A percentile compares a stretch with the other conserved stretches of the same genome.
phyloP scores from a whole-genome alignment of 441 rosid genomes.

The Populus trichocarpa region DNA sequence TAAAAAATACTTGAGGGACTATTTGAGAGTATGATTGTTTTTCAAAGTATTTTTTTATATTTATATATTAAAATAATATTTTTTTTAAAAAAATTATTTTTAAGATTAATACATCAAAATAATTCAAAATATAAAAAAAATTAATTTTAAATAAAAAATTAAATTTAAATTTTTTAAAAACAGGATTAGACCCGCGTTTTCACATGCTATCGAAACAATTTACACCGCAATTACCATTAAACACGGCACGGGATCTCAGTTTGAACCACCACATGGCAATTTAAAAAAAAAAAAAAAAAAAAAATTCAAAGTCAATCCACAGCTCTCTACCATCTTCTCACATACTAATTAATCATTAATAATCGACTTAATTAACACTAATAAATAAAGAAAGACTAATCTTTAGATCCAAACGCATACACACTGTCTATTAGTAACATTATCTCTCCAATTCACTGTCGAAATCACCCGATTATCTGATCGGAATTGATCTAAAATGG shows the following conservation, averaged over 20 bases:
- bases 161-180: too few species aligned
- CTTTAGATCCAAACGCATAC: neutral
- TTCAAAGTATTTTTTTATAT: too few species aligned
- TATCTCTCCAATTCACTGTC: neutral
- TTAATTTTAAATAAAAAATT: too few species aligned
- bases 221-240: too few species aligned
- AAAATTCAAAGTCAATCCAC: neutral
- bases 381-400: neutral
- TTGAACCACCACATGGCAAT: neutral
- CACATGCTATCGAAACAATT: too few species aligned
- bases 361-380: neutral
- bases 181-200: too few species aligned
- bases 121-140: too few species aligned
- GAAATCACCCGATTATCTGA: neutral
- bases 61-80: too few species aligned
- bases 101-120: too few species aligned
- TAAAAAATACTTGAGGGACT: accelerated
- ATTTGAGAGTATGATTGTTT: too few species aligned
- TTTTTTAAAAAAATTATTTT: too few species aligned
- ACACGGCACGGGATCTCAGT: neutral
- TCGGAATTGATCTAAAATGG: constrained; percentile 45
- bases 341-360: neutral
- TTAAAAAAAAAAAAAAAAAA: too few species aligned
- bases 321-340: neutral
- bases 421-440: neutral